phyloP scores from a whole-genome alignment of 768 basidiomycete species.

The Sutorius australiensis region DNA sequence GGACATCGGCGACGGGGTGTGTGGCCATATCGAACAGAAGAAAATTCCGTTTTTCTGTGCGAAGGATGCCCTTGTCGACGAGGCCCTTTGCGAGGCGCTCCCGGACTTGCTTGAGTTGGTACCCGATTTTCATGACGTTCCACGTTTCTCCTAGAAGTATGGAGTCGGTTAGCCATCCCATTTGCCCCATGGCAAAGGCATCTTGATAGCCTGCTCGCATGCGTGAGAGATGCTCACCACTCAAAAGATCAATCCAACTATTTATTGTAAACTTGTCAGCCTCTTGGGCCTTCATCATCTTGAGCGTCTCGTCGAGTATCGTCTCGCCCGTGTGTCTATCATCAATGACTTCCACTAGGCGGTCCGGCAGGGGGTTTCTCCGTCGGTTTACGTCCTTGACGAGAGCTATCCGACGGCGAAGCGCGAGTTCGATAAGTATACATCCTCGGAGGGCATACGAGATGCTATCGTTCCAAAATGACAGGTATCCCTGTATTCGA shows the following conservation, averaged over 20 bases:
- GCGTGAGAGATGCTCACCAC: constrained; percentile 48
- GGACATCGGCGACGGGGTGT: constrained; percentile 92
- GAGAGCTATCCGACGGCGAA: constrained; percentile 90
- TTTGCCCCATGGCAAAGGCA: not conserved
- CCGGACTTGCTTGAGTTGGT: constrained; percentile 96
- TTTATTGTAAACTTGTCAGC: constrained; percentile 58
- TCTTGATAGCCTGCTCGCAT: not conserved
- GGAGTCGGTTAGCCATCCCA: not conserved
- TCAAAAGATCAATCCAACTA: constrained; percentile 92
- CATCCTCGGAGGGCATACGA: constrained; percentile 98
- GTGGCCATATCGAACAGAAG: constrained; percentile 99
- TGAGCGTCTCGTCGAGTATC: constrained; percentile 90
- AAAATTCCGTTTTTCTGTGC: constrained; percentile 98
- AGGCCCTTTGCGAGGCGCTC: constrained; percentile 96
- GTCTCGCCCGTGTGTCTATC: constrained; percentile 94
- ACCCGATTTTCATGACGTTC: constrained; percentile 99
- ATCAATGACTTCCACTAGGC: constrained; percentile 88
- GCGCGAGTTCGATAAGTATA: constrained; percentile 93
- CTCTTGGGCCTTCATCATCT: constrained; percentile 88
- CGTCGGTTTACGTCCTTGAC: constrained; percentile 76
- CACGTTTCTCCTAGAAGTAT: constrained; percentile 85
- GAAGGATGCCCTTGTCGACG: constrained; percentile 97
- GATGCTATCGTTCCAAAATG: constrained; percentile 99
- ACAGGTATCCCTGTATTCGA: constrained; percentile 73
- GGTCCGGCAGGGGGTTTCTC: constrained; percentile 71